These are phyloP conservation scores for Tricholoma furcatifolium DNA, from an alignment of 768 basidiomycete species.

Conservation along the genomic window DNA sequence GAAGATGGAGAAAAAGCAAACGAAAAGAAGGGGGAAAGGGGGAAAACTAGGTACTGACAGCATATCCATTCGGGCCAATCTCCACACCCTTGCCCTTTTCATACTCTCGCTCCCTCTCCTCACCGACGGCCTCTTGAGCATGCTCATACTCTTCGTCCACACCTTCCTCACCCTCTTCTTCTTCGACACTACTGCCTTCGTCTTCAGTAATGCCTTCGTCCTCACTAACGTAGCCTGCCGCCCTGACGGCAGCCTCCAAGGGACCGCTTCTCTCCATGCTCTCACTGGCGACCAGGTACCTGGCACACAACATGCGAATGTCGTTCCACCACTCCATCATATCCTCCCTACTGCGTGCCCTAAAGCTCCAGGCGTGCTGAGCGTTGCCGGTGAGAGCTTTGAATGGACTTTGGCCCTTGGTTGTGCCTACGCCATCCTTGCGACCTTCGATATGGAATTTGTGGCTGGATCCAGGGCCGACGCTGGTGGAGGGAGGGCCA, in stretches of 20 bases:
- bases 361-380: constrained; percentile 78
- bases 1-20: not conserved
- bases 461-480: constrained; percentile 55
- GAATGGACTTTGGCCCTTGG: constrained; percentile 41
- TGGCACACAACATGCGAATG: constrained; percentile 86
- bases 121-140: constrained; percentile 19
- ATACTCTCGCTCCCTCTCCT: constrained; percentile 44
- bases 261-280: constrained; percentile 90
- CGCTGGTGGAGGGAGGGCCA: constrained; percentile 80
- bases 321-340: constrained; percentile 99
- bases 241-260: constrained; percentile 87
- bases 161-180: constrained; percentile 44
- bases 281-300: constrained; percentile 93
- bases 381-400: constrained; percentile 30
- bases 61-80: constrained; percentile 54
- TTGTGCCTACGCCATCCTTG: constrained; percentile 76
- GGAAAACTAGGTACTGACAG: constrained; percentile 41
- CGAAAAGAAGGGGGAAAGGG: not conserved
- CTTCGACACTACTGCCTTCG: constrained; percentile 42
- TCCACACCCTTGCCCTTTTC: constrained; percentile 36
- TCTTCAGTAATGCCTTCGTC: constrained; percentile 67
- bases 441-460: constrained; percentile 97
- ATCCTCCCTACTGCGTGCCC: constrained; percentile 85
- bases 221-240: constrained; percentile 85
- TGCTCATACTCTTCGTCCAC: constrained; percentile 37